Conservation (phyloP, 768 basidiomycete genomes). For the Serendipita vermifera region DNA sequence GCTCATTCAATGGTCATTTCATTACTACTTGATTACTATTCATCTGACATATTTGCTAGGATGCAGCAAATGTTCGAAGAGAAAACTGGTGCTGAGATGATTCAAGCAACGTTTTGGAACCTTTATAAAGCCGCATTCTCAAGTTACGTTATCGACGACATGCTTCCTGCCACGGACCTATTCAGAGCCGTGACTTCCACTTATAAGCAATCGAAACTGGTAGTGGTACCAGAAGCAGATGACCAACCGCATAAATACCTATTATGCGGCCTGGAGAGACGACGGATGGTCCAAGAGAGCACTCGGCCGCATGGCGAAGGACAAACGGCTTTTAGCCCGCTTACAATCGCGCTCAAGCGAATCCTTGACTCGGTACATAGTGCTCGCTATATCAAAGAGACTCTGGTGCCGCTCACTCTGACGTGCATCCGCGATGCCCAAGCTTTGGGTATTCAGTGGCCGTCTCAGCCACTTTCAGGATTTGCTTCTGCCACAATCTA, state of each 20-base stretch:
- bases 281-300: background rate
- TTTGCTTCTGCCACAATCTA: background rate
- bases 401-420: background rate
- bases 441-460: background rate
- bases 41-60: too few relatives aligned
- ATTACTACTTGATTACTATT: too few relatives aligned
- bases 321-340: background rate
- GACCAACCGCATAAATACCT: background rate
- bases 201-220: too few relatives aligned
- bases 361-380: background rate
- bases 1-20: too few relatives aligned
- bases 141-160: slow-evolving; percentile 39
- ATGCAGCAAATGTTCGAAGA: slow-evolving; percentile 82
- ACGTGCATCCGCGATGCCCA: background rate
- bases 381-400: background rate
- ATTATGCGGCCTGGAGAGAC: background rate
- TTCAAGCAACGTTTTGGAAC: slow-evolving; percentile 93
- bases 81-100: slow-evolving; percentile 64
- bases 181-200: slow-evolving; percentile 93
- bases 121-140: slow-evolving; percentile 78
- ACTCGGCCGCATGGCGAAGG: background rate
- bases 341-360: background rate
- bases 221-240: too few relatives aligned
- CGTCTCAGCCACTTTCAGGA: background rate
- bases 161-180: slow-evolving; percentile 80